Percentiles rank a stretch among this genome's conserved stretches.
Conservation (phyloP, 495 filamentous ascomycete genomes). For the Aspergillus funiculosus region DNA sequence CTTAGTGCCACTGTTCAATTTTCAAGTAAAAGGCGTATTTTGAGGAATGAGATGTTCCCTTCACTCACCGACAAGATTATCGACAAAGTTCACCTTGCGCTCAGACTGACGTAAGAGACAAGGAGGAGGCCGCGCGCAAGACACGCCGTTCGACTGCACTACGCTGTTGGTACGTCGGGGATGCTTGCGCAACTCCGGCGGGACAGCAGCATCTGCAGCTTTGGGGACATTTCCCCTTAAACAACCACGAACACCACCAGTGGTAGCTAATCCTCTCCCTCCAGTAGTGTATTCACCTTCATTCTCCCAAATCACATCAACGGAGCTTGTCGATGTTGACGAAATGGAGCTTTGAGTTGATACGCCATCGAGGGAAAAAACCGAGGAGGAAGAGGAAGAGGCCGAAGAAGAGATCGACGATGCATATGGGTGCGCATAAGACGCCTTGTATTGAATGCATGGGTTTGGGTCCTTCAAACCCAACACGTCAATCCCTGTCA, state of each 20-base stretch:
- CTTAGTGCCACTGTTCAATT: conserved; percentile 14
- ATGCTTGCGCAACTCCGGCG: conserved; percentile 69
- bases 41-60: too few species aligned
- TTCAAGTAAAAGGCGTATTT: neutral
- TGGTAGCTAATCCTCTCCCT: conserved; percentile 23
- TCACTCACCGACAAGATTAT: conserved; percentile 94
- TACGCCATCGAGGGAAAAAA: conserved; percentile 67
- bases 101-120: conserved; percentile 83
- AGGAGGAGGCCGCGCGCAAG: conserved; percentile 66
- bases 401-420: conserved; percentile 65
- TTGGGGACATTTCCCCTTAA: conserved; percentile 27
- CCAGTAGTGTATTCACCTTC: conserved; percentile 31
- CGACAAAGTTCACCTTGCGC: conserved; percentile 92
- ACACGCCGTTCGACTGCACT: conserved; percentile 32
- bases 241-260: conserved; percentile 25
- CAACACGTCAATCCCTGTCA: conserved; percentile 47
- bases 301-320: conserved; percentile 47
- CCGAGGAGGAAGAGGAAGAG: conserved; percentile 69
- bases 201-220: conserved; percentile 43
- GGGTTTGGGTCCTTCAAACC: conserved; percentile 43
- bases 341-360: conserved; percentile 54
- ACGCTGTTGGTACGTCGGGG: conserved; percentile 65
- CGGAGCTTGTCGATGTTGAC: conserved; percentile 40
- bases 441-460: conserved; percentile 32
- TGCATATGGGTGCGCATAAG: conserved; percentile 54